Base-by-base conservation (phyloP, 352 stramenopile genomes). In the Phytophthora uliginosa region DNA sequence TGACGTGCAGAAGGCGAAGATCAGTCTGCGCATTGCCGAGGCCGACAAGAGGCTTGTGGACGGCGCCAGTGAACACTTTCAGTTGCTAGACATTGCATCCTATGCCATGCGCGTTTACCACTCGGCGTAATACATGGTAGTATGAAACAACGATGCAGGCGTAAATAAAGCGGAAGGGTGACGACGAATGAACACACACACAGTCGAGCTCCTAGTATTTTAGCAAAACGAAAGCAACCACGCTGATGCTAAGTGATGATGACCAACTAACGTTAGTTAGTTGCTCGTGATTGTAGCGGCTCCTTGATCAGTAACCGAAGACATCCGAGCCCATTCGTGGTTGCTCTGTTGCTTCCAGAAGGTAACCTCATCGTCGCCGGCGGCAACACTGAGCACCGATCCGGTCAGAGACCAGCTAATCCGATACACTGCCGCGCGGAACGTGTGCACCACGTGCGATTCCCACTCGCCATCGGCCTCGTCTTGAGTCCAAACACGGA, bases 1-100 rank as follows among this genome's bases (percentile, higher is more conserved):
- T 26, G 95, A 99, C 75, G 71, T 95, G 45, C 85, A 98, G 63
- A 99, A 99, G 77, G 97, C 98, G 22, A 91, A 95, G 47, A 90
- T 99, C 53, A 96, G 87, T 59, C 84, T 99, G 79, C 88, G 94
- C 64, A 97, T 99, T 75, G 97, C 97, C 7, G 89, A 99, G 78
- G 94, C 95, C 9, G 97, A 99, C 84, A 98, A 99, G 77, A 95
- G 92, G 62, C 93, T 99, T 51, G 92, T 99, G 13, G 97, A 99
- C 73, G 97, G 97, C 24, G 96, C 94, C 15, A 98, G 98, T 82
- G 98, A 99, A 69, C 84, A 97, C 63, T 96, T 99, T 76, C 97
- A 99, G 79, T 84, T 99, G 50, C 87, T 99, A 78, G 94, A 98
- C 68, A 93, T 99, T 18, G 89, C 86, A 57, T 94, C 90, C 12